These are phyloP conservation scores for Mycena leptocephala DNA, from an alignment of 768 basidiomycete genomes.

Conservation along the genomic window DNA sequence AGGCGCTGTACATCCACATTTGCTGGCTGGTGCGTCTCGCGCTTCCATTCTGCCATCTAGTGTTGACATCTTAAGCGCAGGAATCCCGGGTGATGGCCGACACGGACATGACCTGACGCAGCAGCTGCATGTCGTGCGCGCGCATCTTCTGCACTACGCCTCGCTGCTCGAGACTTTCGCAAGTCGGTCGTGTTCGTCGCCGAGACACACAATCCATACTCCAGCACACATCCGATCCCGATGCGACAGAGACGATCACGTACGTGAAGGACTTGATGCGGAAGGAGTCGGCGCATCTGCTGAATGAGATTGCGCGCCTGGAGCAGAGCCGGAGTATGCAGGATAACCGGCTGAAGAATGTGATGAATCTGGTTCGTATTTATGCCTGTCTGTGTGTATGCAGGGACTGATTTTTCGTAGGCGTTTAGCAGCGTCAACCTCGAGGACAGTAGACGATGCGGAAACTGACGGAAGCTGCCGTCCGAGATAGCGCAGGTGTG, in stretches of 20 bases:
- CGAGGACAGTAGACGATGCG: slow-evolving; percentile 63
- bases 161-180: slow-evolving; percentile 69
- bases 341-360: slow-evolving; percentile 63
- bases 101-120: slow-evolving; percentile 63
- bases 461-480: slow-evolving; percentile 56
- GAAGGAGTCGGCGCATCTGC: slow-evolving; percentile 64
- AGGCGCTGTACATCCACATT: slow-evolving; percentile 67
- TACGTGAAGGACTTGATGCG: slow-evolving; percentile 45
- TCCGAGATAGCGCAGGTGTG: slow-evolving; percentile 61
- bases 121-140: slow-evolving; percentile 71
- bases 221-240: slow-evolving; percentile 35
- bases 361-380: slow-evolving; percentile 62
- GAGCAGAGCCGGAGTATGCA: slow-evolving; percentile 59
- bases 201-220: slow-evolving; percentile 67
- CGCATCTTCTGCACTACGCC: slow-evolving; percentile 71
- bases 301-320: slow-evolving; percentile 66
- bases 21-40: slow-evolving; percentile 57
- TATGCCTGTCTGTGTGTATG: not conserved
- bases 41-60: slow-evolving; percentile 20
- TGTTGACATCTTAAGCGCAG: slow-evolving; percentile 43
- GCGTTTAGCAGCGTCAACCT: slow-evolving; percentile 67
- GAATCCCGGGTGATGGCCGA: slow-evolving; percentile 61
- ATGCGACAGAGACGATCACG: slow-evolving; percentile 19
- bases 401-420: slow-evolving; percentile 39
- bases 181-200: slow-evolving; percentile 67